Evolutionary conservation across 179 eudicot species (phyloP).

Genomic region (Carnegiea gigantea): DNA sequence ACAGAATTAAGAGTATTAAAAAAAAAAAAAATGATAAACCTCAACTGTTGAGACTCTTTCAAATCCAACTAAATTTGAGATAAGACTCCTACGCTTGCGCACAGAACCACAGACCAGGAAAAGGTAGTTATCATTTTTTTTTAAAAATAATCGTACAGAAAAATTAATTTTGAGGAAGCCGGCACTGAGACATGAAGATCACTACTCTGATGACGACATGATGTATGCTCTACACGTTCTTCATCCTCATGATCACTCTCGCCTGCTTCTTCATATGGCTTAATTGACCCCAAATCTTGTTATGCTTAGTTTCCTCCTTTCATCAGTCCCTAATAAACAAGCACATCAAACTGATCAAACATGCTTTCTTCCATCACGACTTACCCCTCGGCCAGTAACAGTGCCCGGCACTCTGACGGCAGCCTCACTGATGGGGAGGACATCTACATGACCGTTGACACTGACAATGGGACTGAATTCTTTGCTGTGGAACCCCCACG

Average conservation of each 20-base stretch:
- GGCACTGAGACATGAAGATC: slow-evolving; percentile 11
- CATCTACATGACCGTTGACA: slow-evolving; percentile 43
- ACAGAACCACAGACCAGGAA: background rate
- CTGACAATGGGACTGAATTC: slow-evolving; percentile 35
- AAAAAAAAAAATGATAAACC: too few species aligned
- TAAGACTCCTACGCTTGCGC: background rate
- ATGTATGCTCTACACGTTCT: slow-evolving; percentile 10
- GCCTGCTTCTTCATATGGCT: background rate
- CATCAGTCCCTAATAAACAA: background rate
- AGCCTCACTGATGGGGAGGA: slow-evolving; percentile 39
- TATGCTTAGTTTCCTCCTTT: background rate
- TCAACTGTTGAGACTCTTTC: background rate
- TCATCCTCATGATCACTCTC: background rate
- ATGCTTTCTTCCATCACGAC: slow-evolving; percentile 17
- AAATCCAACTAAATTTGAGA: background rate
- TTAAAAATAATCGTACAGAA: too few species aligned
- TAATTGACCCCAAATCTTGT: background rate
- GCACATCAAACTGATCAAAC: background rate
- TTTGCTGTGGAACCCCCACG: slow-evolving; percentile 38
- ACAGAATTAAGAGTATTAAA: too few species aligned
- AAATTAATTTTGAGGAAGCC: background rate
- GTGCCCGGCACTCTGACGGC: slow-evolving; percentile 31
- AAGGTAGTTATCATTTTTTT: background rate
- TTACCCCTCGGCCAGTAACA: slow-evolving; percentile 16
- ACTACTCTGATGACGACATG: background rate